Evolutionary conservation across 345 rosid genomes (phyloP).

Genomic region (Arabidopsis thaliana): TAIR10.1 NC_003071.7:12394001-12394500

Average conservation of each 20-base stretch:
- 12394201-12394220: background rate
- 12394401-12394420: constrained; percentile 52
- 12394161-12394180: constrained; percentile 7
- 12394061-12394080: background rate
- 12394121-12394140: background rate
- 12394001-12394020: constrained; percentile 20
- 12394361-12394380: constrained; percentile 50
- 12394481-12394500: constrained; percentile 45
- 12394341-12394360: constrained; percentile 18
- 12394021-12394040: constrained; percentile 21
- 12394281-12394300: constrained; percentile 9
- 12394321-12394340: constrained; percentile 25
- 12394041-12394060: constrained; percentile 26
- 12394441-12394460: constrained; percentile 47
- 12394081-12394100: background rate
- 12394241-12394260: background rate
- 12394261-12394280: constrained; percentile 4
- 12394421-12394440: constrained; percentile 73
- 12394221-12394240: background rate
- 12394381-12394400: constrained; percentile 57
- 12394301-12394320: constrained; percentile 33
- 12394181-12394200: background rate
- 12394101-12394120: constrained; percentile 24
- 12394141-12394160: constrained; percentile 25
- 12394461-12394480: constrained; percentile 34